Evolutionary conservation across 768 basidiomycete genomes (phyloP).

Genomic region (Hypsizygus marmoreus): DNA sequence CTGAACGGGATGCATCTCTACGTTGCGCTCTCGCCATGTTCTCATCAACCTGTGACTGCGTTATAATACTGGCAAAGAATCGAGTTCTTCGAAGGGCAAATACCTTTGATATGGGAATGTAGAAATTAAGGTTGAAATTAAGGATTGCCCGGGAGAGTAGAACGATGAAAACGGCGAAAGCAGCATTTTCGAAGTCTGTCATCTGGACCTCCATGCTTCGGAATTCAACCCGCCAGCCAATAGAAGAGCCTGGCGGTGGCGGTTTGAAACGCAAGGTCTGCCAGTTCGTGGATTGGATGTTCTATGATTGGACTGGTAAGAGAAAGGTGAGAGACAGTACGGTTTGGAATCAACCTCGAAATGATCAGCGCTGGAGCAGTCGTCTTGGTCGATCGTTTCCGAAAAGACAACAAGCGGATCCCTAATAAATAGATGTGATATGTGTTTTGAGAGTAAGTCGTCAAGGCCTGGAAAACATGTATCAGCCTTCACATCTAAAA

Average conservation of each 20-base stretch:
- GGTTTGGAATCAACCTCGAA: constrained; percentile 69
- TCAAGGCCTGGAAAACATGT: constrained; percentile 68
- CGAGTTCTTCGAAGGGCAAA: neutral
- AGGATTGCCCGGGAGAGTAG: constrained; percentile 93
- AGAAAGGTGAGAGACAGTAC: neutral
- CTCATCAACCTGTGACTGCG: constrained; percentile 77
- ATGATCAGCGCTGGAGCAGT: constrained; percentile 85
- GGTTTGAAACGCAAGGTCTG: constrained; percentile 99
- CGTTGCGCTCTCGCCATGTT: constrained; percentile 93
- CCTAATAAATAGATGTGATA: constrained; percentile 95
- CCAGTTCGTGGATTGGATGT: constrained; percentile 99
- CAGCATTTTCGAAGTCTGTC: constrained; percentile 99
- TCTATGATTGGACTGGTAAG: constrained; percentile 45
- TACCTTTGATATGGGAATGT: constrained; percentile 96
- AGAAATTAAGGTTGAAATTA: constrained; percentile 89
- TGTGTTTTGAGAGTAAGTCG: constrained; percentile 82
- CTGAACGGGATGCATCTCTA: constrained; percentile 71
- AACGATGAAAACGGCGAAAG: constrained; percentile 93
- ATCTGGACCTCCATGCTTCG: constrained; percentile 99
- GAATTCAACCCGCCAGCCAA: constrained; percentile 99
- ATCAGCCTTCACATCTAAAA: neutral
- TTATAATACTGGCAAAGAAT: neutral
- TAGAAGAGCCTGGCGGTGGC: constrained; percentile 87
- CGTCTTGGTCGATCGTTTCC: constrained; percentile 92
- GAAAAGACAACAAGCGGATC: constrained; percentile 96